Base-by-base conservation (phyloP, 164 flowering plant genomes). In the Aristolochia contorta region DNA sequence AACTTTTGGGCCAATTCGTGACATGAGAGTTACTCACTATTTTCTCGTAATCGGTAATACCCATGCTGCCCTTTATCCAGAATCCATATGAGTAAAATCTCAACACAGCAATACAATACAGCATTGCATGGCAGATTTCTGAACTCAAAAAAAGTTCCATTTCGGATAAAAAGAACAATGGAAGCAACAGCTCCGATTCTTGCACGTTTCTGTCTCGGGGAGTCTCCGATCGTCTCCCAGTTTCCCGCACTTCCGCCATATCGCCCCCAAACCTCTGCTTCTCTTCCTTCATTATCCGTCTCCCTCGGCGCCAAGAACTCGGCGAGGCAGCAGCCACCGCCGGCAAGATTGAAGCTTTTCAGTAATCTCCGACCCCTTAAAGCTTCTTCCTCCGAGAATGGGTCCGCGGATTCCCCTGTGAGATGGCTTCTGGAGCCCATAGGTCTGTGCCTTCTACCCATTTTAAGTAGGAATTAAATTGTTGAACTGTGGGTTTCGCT, bases 341-440 rank as follows among this genome's bases (percentile, higher is more conserved):
- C 32, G 9, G 32, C 67, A 25, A 58, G 47, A 66, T 60, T 58
- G 33, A 61, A 50, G 56, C 57, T 48, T 16, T 64, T 32, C 18
- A 72, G 71, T 65, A 67, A 54, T 21, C 52, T 66, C 55, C 71
- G 67, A 30, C 64, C 72, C 22, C 33, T 75, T 12, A 56, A 56
- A 58, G 72, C 80, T 59, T 68, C 61, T 46, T 22, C 57, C 49
- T 18, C 68, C 53, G 70, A 65, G 22, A 60, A 10, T 54, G 63
- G 71, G 32, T 61, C 80, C 12, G 43, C 80, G 12, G 69, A 60
- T 22, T 43, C 54, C 65, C 56, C 69, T 48, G 76, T 72, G 9
- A 78, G 72, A 76, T 87, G 96, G 91, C 74, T 85, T 76, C 87
- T 85, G 74, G 73, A 79, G 64, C 91, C 91, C 56, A 74, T 81